Conservation (phyloP, 1,284 basidiomycete species). For the Ceratobasidium sp. region DNA sequence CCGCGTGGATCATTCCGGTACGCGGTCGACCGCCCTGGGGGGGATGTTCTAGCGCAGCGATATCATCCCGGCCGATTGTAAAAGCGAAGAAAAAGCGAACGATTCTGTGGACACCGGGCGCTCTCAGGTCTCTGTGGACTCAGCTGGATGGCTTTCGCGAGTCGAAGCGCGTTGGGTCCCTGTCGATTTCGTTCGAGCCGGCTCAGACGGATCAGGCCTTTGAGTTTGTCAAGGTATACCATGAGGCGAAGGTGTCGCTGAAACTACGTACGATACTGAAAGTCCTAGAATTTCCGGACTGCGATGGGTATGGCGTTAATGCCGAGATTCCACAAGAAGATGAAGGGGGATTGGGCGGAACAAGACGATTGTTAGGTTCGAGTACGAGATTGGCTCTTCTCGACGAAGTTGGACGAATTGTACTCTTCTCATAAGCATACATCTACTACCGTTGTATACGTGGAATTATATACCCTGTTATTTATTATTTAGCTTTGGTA, state of each 20-base stretch:
- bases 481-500: not conserved
- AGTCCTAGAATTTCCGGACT: slow-evolving; percentile 33
- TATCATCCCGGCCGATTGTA: slow-evolving; percentile 35
- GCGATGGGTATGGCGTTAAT: slow-evolving; percentile 36
- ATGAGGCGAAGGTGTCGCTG: slow-evolving; percentile 40
- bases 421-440: slow-evolving; percentile 28
- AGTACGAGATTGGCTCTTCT: slow-evolving; percentile 28
- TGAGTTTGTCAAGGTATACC: slow-evolving; percentile 43
- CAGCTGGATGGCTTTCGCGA: slow-evolving; percentile 39
- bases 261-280: slow-evolving; percentile 39
- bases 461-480: not conserved
- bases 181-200: slow-evolving; percentile 40
- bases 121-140: slow-evolving; percentile 38
- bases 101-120: slow-evolving; percentile 39
- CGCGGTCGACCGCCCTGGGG: slow-evolving; percentile 41
- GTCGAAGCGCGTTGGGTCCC: slow-evolving; percentile 35
- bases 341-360: not conserved
- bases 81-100: slow-evolving; percentile 34
- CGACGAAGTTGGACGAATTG: slow-evolving; percentile 16
- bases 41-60: slow-evolving; percentile 41
- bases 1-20: slow-evolving; percentile 42
- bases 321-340: not conserved
- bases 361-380: slow-evolving; percentile 36
- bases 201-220: slow-evolving; percentile 19
- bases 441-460: too few species aligned